Conservation (phyloP, 495 filamentous ascomycete genomes). For the Neurospora africana region DNA sequence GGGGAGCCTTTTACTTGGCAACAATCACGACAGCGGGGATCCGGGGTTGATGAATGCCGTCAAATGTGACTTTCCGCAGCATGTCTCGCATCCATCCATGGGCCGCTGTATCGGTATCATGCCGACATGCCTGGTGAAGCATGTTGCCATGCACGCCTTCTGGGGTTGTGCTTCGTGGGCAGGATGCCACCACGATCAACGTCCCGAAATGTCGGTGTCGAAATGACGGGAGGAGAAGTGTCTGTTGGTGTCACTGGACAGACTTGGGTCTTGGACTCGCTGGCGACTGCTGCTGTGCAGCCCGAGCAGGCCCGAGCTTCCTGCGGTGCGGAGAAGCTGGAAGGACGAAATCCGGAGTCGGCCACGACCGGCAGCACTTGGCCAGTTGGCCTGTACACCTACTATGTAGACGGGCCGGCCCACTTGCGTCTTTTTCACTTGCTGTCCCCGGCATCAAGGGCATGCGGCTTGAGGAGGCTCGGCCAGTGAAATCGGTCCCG, state of each 20-base stretch:
- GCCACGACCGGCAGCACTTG: background rate
- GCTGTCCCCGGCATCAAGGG: background rate
- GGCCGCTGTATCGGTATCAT: background rate
- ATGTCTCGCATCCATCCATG: background rate
- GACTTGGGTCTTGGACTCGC: background rate
- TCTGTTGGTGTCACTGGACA: background rate
- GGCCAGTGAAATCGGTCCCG: background rate
- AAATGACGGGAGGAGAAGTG: background rate
- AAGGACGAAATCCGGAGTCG: background rate
- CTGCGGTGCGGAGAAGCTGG: background rate
- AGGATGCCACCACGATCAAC: background rate
- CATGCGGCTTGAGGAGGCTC: background rate
- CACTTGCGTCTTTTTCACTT: background rate
- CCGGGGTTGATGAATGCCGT: background rate
- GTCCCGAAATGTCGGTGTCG: background rate
- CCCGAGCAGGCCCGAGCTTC: background rate
- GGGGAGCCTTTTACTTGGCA: background rate
- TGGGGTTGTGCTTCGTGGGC: background rate
- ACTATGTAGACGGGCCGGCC: background rate
- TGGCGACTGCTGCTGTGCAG: background rate
- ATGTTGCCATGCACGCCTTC: background rate
- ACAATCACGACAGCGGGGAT: background rate
- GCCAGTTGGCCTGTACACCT: background rate
- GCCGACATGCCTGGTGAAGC: background rate
- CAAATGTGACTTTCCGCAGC: background rate